Conservation (phyloP, 306 rosid genomes). For the Parietaria judaica region DNA sequence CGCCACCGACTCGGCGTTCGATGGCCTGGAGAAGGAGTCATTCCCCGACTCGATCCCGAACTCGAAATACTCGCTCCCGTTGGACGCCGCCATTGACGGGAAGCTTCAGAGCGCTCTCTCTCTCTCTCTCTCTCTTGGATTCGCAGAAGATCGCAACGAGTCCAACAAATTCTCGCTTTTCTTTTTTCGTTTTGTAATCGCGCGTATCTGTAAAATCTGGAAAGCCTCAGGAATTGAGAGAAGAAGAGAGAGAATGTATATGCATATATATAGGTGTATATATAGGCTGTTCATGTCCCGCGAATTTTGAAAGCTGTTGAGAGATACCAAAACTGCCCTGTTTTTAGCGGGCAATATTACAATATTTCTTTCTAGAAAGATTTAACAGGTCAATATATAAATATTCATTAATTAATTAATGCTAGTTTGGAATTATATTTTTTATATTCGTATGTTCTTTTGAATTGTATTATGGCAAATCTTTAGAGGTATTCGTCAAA, state of each 20-base stretch:
- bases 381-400: too few relatives aligned
- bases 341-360: too few relatives aligned
- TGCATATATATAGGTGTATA: neutral
- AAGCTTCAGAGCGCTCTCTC: neutral
- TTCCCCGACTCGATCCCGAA: constrained; percentile 17
- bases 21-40: constrained; percentile 47
- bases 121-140: neutral
- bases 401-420: too few relatives aligned
- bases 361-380: too few relatives aligned
- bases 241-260: neutral
- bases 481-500: too few relatives aligned
- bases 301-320: neutral
- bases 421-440: too few relatives aligned
- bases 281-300: neutral
- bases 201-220: neutral
- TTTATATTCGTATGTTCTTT: too few relatives aligned
- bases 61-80: constrained; percentile 73
- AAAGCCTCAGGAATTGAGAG: neutral
- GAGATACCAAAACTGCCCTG: constrained; percentile 13
- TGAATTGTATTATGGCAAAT: too few relatives aligned
- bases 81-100: constrained; percentile 59
- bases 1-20: constrained; percentile 55
- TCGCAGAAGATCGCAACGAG: neutral
- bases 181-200: neutral
- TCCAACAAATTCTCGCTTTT: neutral